Evolutionary conservation across 2,329 filamentous ascomycete species (phyloP), one percentile per base, ranked within the genome.

Genomic region (Colletotrichum orbiculare): DNA sequence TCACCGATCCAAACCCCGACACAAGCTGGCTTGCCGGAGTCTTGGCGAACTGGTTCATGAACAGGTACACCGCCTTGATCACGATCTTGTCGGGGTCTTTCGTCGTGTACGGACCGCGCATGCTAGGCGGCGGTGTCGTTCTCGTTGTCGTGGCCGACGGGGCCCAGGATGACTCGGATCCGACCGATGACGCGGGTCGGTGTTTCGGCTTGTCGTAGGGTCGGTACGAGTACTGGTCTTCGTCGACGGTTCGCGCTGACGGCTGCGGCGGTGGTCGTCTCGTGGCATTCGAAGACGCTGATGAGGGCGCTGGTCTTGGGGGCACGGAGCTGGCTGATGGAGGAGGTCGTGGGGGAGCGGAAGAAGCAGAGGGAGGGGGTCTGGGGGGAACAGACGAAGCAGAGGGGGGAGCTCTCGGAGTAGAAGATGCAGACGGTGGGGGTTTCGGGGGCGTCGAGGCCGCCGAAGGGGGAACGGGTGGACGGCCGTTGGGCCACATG

Each of bases 1-100:
- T 97, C 38, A 98, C 93, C 50, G 90, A 85, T 15, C 91, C 92
- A 54, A 92, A 82, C n/a, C 92, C 93, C 0, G 93, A 93, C 41
- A 97, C 85, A 60, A 99, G 87, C 76, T 97, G 92, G 13, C 93
- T 94, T n/a, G 92, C 89, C 0, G 96, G 95, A n/a, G 91, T 94
- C 73, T 91, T 92, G 69, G 92, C 89, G 72, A 93, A 97, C 63
- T 92, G 87, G 76, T 96, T 96, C 78, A 94, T 94, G 83, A 97
- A 98, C 60, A 91, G 85, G 75, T 97, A 98, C 4, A 98, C 96
- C 10, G 91, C 96, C 73, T 91, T 91, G 78, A 99, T 95, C 68
- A 97, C 90, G 74, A 99, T 96, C 85, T 99, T 99, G 80, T 97
- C 89, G 0, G 95, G 94, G 75, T 98, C 93, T 69, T 92, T 92